Base-by-base conservation (phyloP, 345 rosid species). In the Draba incana region DNA sequence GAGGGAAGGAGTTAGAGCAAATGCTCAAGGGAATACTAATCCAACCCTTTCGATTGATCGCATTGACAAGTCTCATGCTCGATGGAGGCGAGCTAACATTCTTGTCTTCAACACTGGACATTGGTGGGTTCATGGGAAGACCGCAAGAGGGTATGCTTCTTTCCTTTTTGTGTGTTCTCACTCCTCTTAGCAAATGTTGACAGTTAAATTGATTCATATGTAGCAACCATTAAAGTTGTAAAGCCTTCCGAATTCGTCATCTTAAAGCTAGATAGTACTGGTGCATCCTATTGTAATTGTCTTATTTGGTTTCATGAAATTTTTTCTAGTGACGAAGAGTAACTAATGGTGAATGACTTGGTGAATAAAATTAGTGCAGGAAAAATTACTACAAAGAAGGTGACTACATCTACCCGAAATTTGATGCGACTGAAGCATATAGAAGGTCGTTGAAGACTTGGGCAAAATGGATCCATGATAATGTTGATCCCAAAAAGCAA, bases 41-140 rank as follows among this genome's bases (percentile, higher is more conserved):
- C 96, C 96, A 5, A 89, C 84, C 61, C 80, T 91, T 61, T 87
- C 88, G 14, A 84, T 94, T 53, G 99, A 94, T 74, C 75, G 64
- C 77, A 89, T 91, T 50, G 97, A 91, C 81, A 88, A 91, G 86
- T 55, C 86, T 30, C 50, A 87, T 35, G 68, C 71, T 6, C 81
- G 81, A 71, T 91, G 96, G 97, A 86, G 81, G 79, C 81, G 81
- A 27, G 97, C 91, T 39, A 85, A 94, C 77, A 89, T 94, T 70
- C 83, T 91, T 65, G 84, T 91, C 49, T 94, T 94, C 71, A 94
- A 94, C 80, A 94, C 96, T 33, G 97, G 88, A 52, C 99, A 94
- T 69, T 91, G 96, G 99, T 94, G 99, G 99, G 84, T 85, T 75
- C 97, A 91, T 82, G 97, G 97, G 64, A 94, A 94, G 80, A 94